phyloP scores from a whole-genome alignment of 331 rosid genomes.

The Quercus lobata region DNA sequence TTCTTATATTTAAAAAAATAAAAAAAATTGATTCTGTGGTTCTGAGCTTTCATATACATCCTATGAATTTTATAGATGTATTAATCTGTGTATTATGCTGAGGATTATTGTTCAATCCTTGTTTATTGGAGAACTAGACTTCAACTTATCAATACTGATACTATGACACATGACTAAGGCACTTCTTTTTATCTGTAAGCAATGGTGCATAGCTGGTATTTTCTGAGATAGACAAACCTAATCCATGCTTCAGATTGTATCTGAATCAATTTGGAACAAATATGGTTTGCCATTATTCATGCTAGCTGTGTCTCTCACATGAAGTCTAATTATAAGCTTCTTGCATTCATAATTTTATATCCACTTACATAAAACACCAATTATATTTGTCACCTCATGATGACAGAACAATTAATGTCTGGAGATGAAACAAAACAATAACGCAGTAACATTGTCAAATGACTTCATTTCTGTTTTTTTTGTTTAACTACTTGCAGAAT shows the following conservation, averaged over 20 bases:
- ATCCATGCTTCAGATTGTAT: too few relatives aligned
- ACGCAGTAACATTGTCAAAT: neutral
- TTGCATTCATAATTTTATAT: neutral
- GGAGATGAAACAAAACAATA: neutral
- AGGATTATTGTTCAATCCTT: neutral
- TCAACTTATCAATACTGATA: neutral
- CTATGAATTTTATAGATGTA: neutral
- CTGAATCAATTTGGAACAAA: too few relatives aligned
- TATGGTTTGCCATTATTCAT: neutral
- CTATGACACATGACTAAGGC: too few relatives aligned
- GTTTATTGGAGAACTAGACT: neutral
- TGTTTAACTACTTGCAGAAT: neutral
- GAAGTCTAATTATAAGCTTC: neutral
- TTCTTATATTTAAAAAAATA: too few relatives aligned
- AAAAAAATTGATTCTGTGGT: neutral
- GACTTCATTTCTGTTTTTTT: neutral
- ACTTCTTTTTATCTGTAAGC: neutral
- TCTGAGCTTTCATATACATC: neutral
- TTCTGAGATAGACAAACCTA: neutral
- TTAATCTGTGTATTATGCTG: neutral
- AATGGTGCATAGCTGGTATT: neutral
- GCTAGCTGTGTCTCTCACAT: neutral
- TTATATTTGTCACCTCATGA: neutral
- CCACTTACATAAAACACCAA: neutral
- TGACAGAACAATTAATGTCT: neutral